Base-by-base conservation (phyloP, 2,329 filamentous ascomycete genomes). In the Fusarium zealandicum region DNA sequence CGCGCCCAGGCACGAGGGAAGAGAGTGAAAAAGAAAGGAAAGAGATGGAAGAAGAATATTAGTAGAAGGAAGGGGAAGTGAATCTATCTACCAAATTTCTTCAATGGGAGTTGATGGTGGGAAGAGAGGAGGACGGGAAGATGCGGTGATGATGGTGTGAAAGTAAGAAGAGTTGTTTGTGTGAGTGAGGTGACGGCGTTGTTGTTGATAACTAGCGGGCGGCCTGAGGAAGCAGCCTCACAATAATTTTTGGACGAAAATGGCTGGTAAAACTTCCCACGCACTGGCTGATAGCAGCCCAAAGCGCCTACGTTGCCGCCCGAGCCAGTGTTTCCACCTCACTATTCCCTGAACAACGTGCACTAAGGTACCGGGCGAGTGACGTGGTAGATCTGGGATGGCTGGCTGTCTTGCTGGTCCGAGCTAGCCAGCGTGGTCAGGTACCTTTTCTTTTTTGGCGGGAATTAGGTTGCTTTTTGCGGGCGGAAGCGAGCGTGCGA, bases 321-420 rank as follows among this genome's bases (percentile, higher is more conserved):
- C 42, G 40, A 51, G 51, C 28, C 50, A 32, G 20, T 37, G 48
- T 62, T 61, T 45, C 59, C 55, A 63, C 56, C 56, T 62, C 59
- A 43, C 55, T 60, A 61, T 60, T 63, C 54, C 57, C 58, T 58
- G 48, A 60, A 51, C 49, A 57, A 59, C 18, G 22, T 35, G 42
- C 43, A 25, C 22, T 25, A 38, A 51, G 51, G 49, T 51, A 62
- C 58, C 25, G 49, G 33, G 35, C 20, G 57, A 63, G 59, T 63
- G 60, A 64, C 60, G 60, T 63, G 60, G 60, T 64, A 52, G 53
- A 64, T 48, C 32, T 47, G 45, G 57, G 60, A 59, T 62, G 57
- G 39, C 41, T 41, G 51, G 52, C 36, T 42, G 17, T 30, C 42
- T 50, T 54, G 28, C 39, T 54, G 53, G 48, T 27, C 30, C 44